These are phyloP conservation scores for Penicillium samsonianum DNA, from an alignment of 495 filamentous ascomycete species.

Conservation along the genomic window DNA sequence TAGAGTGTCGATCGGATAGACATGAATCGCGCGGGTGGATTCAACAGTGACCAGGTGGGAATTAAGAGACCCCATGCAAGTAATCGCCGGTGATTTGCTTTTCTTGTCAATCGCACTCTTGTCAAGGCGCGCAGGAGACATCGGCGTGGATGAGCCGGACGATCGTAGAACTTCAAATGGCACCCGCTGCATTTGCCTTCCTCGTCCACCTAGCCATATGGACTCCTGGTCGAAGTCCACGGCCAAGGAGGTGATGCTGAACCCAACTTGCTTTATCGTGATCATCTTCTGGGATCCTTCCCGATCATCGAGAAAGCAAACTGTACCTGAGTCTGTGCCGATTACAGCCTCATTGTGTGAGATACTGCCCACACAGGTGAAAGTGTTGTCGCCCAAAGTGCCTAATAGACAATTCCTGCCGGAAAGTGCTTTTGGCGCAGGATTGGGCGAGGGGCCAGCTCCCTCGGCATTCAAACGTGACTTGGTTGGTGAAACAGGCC, in stretches of 20 bases:
- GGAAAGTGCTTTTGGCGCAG: conserved; percentile 56
- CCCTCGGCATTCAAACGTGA: conserved; percentile 46
- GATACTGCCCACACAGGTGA: conserved; percentile 74
- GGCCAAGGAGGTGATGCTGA: conserved; percentile 52
- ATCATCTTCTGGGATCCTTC: conserved; percentile 67
- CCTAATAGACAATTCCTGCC: conserved; percentile 62
- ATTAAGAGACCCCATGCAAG: conserved; percentile 69
- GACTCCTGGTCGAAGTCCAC: conserved; percentile 52
- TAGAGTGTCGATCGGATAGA: conserved; percentile 50
- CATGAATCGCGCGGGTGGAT: conserved; percentile 66
- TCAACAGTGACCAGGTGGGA: conserved; percentile 76
- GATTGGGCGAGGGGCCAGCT: conserved; percentile 38
- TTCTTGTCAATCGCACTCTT: conserved; percentile 28
- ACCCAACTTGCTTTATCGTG: conserved; percentile 36
- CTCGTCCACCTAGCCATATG: conserved; percentile 59
- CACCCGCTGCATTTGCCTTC: conserved; percentile 41
- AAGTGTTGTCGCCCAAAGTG: conserved; percentile 72
- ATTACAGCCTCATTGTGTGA: conserved; percentile 58
- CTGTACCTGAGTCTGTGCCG: conserved; percentile 49
- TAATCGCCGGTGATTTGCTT: conserved; percentile 39
- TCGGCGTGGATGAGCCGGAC: conserved; percentile 22
- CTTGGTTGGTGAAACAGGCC: conserved; percentile 50
- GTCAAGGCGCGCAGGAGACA: conserved; percentile 28
- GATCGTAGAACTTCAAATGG: conserved; percentile 41
- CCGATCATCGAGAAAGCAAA: conserved; percentile 69